phyloP scores from a whole-genome alignment of 2,329 filamentous ascomycete genomes.

The Neophaeococcomyces aloes region DNA sequence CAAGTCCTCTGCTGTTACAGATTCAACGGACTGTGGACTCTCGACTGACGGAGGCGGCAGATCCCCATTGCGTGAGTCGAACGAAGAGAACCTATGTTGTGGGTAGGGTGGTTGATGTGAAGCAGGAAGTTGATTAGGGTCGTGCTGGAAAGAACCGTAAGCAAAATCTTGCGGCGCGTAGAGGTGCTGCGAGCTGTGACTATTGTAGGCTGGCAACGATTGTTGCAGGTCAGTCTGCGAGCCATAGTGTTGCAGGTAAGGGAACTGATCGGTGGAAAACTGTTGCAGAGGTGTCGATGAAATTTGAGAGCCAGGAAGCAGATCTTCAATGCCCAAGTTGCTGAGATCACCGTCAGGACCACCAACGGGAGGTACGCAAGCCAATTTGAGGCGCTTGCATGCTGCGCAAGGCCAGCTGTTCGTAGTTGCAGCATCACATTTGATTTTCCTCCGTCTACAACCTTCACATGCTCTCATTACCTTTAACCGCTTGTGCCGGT shows the following conservation, averaged over 20 bases:
- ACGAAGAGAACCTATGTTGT: constrained; percentile 1
- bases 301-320: background rate
- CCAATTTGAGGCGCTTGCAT: constrained; percentile 81
- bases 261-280: constrained; percentile 4
- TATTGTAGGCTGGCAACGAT: constrained; percentile 5
- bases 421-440: constrained; percentile 92
- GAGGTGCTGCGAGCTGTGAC: background rate
- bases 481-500: constrained; percentile 92
- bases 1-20: constrained; percentile 60
- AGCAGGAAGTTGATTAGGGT: background rate
- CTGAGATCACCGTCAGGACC: constrained; percentile 32
- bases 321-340: background rate
- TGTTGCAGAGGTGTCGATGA: background rate
- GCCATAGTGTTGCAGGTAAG: constrained; percentile 13
- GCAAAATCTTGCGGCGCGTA: constrained; percentile 4
- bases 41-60: constrained; percentile 6
- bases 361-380: constrained; percentile 81
- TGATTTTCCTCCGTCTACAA: constrained; percentile 89
- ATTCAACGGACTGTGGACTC: constrained; percentile 31
- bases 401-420: constrained; percentile 97
- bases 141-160: background rate
- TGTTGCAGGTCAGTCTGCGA: constrained; percentile 3
- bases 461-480: constrained; percentile 97
- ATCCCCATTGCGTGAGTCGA: constrained; percentile 3
- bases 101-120: background rate